A percentile compares a stretch with the other conserved stretches of the same genome.
phyloP scores from a whole-genome alignment of 306 rosid species.

The Hippophae gyantsensis region DNA sequence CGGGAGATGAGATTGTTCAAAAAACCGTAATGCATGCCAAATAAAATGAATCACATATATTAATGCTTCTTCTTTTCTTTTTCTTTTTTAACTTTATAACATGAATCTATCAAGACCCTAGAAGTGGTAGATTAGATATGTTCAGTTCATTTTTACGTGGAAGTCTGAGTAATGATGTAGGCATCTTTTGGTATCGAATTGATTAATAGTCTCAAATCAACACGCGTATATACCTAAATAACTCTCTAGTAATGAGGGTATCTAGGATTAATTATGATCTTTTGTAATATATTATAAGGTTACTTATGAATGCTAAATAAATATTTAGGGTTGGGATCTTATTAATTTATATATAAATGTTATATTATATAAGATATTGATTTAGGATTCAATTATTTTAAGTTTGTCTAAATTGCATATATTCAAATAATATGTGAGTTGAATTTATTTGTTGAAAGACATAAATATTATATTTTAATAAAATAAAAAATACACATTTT shows the following conservation, averaged over 20 bases:
- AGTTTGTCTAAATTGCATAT: too few species aligned
- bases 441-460: too few species aligned
- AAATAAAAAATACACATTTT: too few species aligned
- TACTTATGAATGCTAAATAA: too few species aligned
- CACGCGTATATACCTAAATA: conserved; percentile 20
- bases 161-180: conserved; percentile 11
- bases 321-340: too few species aligned
- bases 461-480: too few species aligned
- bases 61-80: too few species aligned
- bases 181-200: conserved; percentile 29
- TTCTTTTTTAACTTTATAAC: conserved; percentile 2
- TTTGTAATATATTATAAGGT: conserved; percentile 1
- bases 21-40: conserved; percentile 16
- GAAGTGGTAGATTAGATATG: background rate
- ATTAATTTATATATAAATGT: too few species aligned
- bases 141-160: conserved; percentile 17
- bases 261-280: conserved; percentile 6
- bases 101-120: conserved; percentile 18
- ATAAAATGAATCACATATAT: conserved; percentile 4
- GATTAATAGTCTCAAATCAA: conserved; percentile 3
- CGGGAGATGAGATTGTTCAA: background rate
- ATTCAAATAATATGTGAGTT: too few species aligned
- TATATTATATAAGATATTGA: too few species aligned
- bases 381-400: too few species aligned
- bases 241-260: conserved; percentile 14